phyloP scores from a whole-genome alignment of 768 basidiomycete species.

The Leccinum barrowsii region DNA sequence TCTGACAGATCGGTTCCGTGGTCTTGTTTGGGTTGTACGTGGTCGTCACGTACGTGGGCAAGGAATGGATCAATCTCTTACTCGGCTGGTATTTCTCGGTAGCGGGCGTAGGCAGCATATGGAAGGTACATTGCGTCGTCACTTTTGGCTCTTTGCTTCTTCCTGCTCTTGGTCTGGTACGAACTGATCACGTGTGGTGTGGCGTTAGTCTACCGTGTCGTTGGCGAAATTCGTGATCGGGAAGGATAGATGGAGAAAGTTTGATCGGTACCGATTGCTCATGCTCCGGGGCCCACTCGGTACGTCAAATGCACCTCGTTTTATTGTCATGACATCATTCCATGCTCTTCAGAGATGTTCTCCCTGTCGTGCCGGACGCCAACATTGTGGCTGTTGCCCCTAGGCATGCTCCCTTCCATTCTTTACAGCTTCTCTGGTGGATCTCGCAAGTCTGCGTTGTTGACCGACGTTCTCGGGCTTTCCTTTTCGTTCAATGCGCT shows the following conservation, averaged over 20 bases:
- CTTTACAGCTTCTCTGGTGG: conserved; percentile 51
- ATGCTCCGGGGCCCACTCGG: conserved; percentile 47
- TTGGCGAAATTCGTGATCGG: conserved; percentile 50
- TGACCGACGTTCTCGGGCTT: conserved; percentile 74
- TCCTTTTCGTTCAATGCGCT: conserved; percentile 83
- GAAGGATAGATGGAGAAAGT: conserved; percentile 52
- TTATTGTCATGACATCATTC: conserved; percentile 2
- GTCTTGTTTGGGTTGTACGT: conserved; percentile 66
- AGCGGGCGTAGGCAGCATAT: conserved; percentile 61
- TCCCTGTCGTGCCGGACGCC: conserved; percentile 55
- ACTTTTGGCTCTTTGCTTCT: background rate
- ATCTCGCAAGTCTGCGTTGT: conserved; percentile 55
- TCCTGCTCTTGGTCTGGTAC: background rate
- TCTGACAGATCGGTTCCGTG: conserved; percentile 59
- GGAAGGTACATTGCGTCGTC: conserved; percentile 45
- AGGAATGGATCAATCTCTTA: conserved; percentile 79
- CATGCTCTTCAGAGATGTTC: conserved; percentile 28
- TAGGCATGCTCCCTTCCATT: conserved; percentile 61
- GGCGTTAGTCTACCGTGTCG: conserved; percentile 46
- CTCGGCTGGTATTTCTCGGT: conserved; percentile 74
- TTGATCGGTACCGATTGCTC: conserved; percentile 42
- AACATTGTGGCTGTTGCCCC: conserved; percentile 50
- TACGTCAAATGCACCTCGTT: conserved; percentile 25
- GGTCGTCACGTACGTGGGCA: conserved; percentile 71
- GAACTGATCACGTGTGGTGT: background rate